Evolutionary conservation across 2,329 filamentous ascomycete genomes (phyloP).

Genomic region (Neonectria sp.): DNA sequence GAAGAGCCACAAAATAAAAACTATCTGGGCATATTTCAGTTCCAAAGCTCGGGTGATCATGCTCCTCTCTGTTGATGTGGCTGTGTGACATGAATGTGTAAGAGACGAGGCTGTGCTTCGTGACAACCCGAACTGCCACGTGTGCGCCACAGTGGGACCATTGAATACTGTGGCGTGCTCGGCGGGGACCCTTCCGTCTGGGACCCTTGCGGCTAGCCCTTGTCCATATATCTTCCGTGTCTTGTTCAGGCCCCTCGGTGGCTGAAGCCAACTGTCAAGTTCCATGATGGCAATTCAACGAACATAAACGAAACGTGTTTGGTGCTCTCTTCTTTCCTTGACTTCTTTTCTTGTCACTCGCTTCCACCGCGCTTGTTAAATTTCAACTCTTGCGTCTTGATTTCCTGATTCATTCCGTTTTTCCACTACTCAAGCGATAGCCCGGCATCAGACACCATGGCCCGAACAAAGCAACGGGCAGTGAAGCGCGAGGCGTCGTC

Average conservation of each 20-base stretch:
- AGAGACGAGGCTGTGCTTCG: not conserved
- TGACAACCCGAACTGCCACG: not conserved
- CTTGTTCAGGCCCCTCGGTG: constrained; percentile 13
- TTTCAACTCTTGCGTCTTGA: constrained; percentile 2
- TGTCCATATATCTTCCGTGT: constrained; percentile 9
- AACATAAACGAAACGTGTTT: constrained; percentile 28
- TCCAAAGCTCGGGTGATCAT: not conserved
- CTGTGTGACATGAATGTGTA: not conserved
- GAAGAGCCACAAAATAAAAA: constrained; percentile 42
- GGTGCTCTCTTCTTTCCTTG: constrained; percentile 19
- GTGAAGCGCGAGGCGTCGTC: constrained; percentile 77
- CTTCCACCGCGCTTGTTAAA: constrained; percentile 14
- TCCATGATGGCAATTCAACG: constrained; percentile 44
- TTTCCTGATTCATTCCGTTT: constrained; percentile 9
- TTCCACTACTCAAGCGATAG: constrained; percentile 5
- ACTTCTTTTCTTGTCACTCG: constrained; percentile 29
- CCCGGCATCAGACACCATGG: constrained; percentile 65
- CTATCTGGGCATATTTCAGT: constrained; percentile 32
- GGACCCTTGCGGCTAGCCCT: constrained; percentile 1
- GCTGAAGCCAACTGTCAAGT: constrained; percentile 50
- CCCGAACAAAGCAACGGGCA: constrained; percentile 79
- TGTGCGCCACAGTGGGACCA: not conserved
- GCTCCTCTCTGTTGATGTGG: constrained; percentile 6
- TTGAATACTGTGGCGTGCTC: constrained; percentile 17
- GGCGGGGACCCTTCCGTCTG: constrained; percentile 12